Base-by-base conservation (phyloP, 1,139 yeast genomes). In the Taphrina betulina region DNA sequence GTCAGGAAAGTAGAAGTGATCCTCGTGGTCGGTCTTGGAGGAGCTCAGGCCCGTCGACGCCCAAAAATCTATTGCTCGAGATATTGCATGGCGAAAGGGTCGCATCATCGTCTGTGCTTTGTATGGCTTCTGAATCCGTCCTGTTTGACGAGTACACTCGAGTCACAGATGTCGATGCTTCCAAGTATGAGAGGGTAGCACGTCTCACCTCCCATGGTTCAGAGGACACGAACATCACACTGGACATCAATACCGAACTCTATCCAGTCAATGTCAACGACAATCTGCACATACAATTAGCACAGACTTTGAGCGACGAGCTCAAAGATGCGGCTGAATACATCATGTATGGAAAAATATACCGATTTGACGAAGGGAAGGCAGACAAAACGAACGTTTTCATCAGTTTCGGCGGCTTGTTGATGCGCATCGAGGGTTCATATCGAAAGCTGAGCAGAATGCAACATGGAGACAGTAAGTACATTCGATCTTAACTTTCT, bases 271-370 rank as follows among this genome's bases (percentile, higher is more conserved):
- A 79, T 61, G 75, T 77, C 61, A 82, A 83, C 62, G 95, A 87
- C 66, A 82, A 92, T 29, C 75, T 92, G 64, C 87, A 97, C n/a
- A 78, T 94, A 60, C 86, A 95, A 45, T 74, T 92, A 61, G 95
- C 96, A 3, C 83, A 90, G 24, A 76, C 89, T 1, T 75, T 90
- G 60, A 74, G 78, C 5, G 64, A 78, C 29, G 83, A 79, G 43
- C 77, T 92, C 67, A 96, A 96, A 60, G 97, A 92, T 68, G 97
- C 92, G 68, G 92, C 89, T 72, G 98, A 94, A 69, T 94, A 94
- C 66, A 97, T 92, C 64, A 92, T 92, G 97, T 84, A 90, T 70
- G 99, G 99, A 59, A 90, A 96, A 14, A 95, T 94, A 48, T 94
- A 94, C 76, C 89, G 92, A 71, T 92, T 94, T 68, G 96, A 92